Percentiles rank a stretch among this genome's conserved stretches.
Evolutionary conservation across 176 grass and related monocot genomes (phyloP).

Genomic region (Otatea glauca): DNA sequence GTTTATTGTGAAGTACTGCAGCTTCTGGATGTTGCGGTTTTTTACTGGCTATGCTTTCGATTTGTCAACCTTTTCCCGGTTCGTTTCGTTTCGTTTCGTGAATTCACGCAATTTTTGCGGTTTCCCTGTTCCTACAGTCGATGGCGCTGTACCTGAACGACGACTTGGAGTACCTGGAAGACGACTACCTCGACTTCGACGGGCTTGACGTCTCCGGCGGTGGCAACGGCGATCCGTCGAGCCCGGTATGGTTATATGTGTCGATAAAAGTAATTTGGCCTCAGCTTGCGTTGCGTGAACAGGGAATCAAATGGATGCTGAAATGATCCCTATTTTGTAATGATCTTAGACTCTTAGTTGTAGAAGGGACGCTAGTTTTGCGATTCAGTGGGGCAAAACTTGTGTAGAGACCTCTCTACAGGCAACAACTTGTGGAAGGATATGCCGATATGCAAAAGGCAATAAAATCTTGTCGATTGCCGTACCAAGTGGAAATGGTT

Average conservation of each 20-base stretch:
- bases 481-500: not conserved
- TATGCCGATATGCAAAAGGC: not conserved
- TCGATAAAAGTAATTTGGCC: not conserved
- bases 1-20: not conserved
- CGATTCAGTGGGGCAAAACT: not conserved
- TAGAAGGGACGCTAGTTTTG: not conserved
- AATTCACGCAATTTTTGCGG: not conserved
- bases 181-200: slow-evolving; percentile 31
- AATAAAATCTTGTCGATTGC: not conserved
- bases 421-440: not conserved
- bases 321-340: not conserved
- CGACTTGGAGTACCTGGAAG: slow-evolving; percentile 37
- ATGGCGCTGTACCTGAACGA: slow-evolving; percentile 41
- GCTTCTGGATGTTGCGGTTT: not conserved
- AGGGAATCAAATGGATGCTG: not conserved
- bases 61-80: not conserved
- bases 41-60: not conserved
- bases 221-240: not conserved
- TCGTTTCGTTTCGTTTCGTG: too few relatives aligned
- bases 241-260: not conserved
- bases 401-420: not conserved
- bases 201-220: not conserved
- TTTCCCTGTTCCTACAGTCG: not conserved
- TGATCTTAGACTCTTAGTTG: not conserved
- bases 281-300: not conserved